These are phyloP conservation scores for Stephanodiscus minutulus DNA, from an alignment of 108 stramenopile genomes.

Conservation along the genomic window DNA sequence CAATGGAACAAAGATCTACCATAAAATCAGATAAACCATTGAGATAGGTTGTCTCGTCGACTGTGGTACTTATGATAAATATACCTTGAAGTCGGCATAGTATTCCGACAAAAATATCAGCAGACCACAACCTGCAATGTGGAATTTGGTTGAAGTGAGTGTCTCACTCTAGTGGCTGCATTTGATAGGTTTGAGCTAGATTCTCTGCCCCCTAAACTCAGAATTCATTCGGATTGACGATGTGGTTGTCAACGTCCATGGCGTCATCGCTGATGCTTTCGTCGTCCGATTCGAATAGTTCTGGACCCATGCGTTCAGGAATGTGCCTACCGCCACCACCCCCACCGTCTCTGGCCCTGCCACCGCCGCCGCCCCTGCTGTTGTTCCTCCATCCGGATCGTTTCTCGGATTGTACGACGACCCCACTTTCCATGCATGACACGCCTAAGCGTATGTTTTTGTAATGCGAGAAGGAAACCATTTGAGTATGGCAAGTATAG, in stretches of 20 bases:
- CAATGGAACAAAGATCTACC: no score
- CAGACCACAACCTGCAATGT: no score
- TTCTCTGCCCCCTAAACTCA: conserved; percentile 4
- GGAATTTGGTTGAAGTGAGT: no score
- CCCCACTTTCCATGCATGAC: background rate
- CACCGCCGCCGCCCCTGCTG: conserved; percentile 11
- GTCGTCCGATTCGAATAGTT: conserved; percentile 22
- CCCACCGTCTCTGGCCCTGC: conserved; percentile 13
- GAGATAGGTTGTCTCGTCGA: no score
- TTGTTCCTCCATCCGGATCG: background rate
- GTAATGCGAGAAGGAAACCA: background rate
- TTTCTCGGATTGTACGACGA: background rate
- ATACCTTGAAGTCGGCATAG: no score
- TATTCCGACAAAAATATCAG: no score
- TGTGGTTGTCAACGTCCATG: conserved; percentile 40
- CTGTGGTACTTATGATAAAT: no score
- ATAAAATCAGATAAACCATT: no score
- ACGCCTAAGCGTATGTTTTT: background rate
- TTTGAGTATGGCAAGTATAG: background rate
- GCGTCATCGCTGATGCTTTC: conserved; percentile 28
- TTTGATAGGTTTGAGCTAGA: no score
- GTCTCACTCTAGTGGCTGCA: no score
- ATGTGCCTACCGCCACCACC: background rate
- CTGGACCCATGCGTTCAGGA: conserved; percentile 21
- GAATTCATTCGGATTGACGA: conserved; percentile 47